phyloP scores from a whole-genome alignment of 2,329 filamentous ascomycete genomes.

The Penicillium freii region DNA sequence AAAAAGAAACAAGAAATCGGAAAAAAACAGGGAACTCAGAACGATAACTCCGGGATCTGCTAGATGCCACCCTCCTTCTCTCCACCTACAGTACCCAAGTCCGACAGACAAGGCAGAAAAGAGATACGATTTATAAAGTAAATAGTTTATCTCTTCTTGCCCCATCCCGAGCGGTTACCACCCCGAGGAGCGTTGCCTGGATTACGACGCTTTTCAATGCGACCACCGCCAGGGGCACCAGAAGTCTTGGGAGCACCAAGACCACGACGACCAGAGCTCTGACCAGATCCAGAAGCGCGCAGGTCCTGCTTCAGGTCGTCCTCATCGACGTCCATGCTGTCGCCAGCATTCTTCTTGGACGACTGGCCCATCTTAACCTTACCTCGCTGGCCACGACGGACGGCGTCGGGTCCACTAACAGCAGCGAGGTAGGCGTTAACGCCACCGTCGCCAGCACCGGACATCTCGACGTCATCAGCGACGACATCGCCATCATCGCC shows the following conservation, averaged over 20 bases:
- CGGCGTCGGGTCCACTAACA: slow-evolving; percentile 59
- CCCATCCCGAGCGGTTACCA: slow-evolving; percentile 10
- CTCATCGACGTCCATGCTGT: slow-evolving; percentile 47
- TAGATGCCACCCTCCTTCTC: slow-evolving; percentile 6
- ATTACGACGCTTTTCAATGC: slow-evolving; percentile 29
- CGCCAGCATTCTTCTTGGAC: slow-evolving; percentile 37
- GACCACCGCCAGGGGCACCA: slow-evolving; percentile 23
- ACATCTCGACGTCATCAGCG: slow-evolving; percentile 38
- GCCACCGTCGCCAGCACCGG: slow-evolving; percentile 29
- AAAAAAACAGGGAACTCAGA: not conserved
- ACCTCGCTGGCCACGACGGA: slow-evolving; percentile 58
- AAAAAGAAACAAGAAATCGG: slow-evolving; percentile 2
- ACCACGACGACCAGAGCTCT: slow-evolving; percentile 21
- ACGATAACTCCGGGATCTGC: slow-evolving; percentile 13
- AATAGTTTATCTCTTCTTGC: slow-evolving; percentile 10
- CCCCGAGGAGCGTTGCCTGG: slow-evolving; percentile 16
- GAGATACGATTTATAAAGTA: not conserved
- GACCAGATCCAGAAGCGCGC: slow-evolving; percentile 18
- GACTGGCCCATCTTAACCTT: slow-evolving; percentile 59
- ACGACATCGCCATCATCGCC: slow-evolving; percentile 31
- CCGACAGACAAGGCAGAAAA: not conserved
- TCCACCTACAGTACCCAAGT: not conserved
- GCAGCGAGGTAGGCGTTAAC: slow-evolving; percentile 63
- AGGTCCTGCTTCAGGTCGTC: slow-evolving; percentile 23
- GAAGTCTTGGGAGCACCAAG: slow-evolving; percentile 28